phyloP scores from a whole-genome alignment of 2,329 filamentous ascomycete species.

The Fusarium circinatum region DNA sequence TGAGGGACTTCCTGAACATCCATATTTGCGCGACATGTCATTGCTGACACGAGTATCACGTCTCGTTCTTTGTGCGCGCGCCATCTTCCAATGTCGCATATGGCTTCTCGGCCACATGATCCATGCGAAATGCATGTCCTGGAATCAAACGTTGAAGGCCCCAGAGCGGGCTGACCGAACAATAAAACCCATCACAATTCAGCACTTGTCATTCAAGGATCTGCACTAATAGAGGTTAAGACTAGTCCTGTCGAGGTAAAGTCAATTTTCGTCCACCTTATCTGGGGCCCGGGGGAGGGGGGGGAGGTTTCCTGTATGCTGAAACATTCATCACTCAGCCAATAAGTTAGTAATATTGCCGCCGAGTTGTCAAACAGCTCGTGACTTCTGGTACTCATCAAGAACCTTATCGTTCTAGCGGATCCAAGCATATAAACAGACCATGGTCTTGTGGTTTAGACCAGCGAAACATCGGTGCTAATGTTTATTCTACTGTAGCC shows the following conservation, averaged over 20 bases:
- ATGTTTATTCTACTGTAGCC: background rate
- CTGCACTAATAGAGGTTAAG: slow-evolving; percentile 22
- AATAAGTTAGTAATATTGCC: background rate
- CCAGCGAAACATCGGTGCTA: background rate
- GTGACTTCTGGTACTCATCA: slow-evolving; percentile 5
- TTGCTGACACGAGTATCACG: background rate
- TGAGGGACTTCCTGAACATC: background rate
- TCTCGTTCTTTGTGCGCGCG: background rate
- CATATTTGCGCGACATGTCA: background rate
- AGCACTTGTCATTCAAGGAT: slow-evolving; percentile 24
- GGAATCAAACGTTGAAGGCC: slow-evolving; percentile 13
- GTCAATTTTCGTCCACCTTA: background rate
- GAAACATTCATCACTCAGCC: slow-evolving; percentile 19
- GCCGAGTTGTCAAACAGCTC: background rate
- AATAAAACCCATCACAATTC: background rate
- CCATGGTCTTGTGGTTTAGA: background rate
- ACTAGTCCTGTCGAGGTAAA: slow-evolving; percentile 30
- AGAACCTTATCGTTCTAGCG: background rate
- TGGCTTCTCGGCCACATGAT: slow-evolving; percentile 8
- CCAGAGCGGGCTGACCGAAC: slow-evolving; percentile 5
- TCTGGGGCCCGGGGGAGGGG: background rate
- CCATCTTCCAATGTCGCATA: background rate
- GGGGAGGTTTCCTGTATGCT: slow-evolving; percentile 5
- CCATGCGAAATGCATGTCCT: background rate
- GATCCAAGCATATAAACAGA: background rate